Percentiles rank a stretch among this genome's conserved stretches.
These are phyloP conservation scores for Tuber borchii DNA, from an alignment of 495 filamentous ascomycete species.

Conservation along the genomic window DNA sequence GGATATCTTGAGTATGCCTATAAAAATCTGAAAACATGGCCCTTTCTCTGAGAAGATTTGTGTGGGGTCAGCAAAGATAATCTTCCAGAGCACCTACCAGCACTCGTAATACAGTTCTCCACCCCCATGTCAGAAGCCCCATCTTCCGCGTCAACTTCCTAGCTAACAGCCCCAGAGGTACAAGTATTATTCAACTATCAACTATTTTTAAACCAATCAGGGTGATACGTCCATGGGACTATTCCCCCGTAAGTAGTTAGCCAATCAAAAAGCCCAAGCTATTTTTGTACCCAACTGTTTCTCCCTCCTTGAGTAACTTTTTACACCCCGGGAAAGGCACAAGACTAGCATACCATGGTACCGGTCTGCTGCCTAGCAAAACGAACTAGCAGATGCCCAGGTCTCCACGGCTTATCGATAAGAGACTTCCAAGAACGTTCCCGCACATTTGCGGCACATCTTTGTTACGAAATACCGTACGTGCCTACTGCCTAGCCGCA, in stretches of 20 bases:
- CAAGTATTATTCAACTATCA: neutral
- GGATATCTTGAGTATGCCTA: neutral
- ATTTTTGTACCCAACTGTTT: neutral
- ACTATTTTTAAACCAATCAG: neutral
- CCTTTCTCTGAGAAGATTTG: neutral
- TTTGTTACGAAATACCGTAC: neutral
- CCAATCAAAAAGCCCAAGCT: neutral
- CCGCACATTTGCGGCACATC: neutral
- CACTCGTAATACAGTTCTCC: too few relatives aligned
- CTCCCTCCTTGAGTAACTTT: too few relatives aligned
- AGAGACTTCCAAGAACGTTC: neutral
- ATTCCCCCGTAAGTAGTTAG: neutral
- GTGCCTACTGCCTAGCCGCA: neutral
- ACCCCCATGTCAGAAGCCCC: neutral
- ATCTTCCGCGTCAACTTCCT: neutral
- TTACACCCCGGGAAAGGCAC: neutral
- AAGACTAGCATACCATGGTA: neutral
- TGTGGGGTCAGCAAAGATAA: too few relatives aligned
- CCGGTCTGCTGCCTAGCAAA: neutral
- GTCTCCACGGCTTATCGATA: neutral
- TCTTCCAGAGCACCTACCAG: too few relatives aligned
- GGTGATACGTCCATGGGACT: neutral
- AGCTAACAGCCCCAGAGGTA: neutral
- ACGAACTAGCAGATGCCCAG: neutral
- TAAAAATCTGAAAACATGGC: neutral